Conservation (phyloP, 345 rosid genomes). For the Lepidium sativum region DNA sequence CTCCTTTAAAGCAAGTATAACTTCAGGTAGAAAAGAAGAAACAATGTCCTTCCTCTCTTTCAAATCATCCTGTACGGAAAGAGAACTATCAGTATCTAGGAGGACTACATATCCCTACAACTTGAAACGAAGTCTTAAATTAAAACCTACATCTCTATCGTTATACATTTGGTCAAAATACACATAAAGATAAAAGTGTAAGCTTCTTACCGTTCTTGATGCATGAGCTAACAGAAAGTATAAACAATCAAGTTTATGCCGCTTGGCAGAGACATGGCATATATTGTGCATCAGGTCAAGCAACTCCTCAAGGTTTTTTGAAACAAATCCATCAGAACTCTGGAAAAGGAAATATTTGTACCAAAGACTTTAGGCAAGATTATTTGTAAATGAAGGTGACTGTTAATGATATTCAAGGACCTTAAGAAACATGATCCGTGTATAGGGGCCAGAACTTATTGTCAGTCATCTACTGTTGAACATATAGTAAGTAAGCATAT, state of each 20-base stretch:
- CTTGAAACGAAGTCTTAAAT: neutral
- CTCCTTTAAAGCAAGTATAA: constrained; percentile 89
- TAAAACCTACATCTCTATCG: neutral
- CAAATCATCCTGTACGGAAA: constrained; percentile 44
- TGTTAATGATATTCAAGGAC: neutral
- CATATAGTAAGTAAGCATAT: neutral
- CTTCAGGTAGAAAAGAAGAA: constrained; percentile 76
- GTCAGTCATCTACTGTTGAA: neutral
- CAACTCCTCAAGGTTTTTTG: constrained; percentile 57
- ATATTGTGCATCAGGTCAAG: constrained; percentile 64
- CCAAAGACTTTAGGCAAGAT: constrained; percentile 7
- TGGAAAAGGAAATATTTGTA: constrained; percentile 25
- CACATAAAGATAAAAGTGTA: constrained; percentile 1
- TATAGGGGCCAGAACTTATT: neutral
- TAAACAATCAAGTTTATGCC: constrained; percentile 86
- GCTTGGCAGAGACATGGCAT: constrained; percentile 92
- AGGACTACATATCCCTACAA: neutral
- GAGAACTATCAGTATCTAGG: neutral
- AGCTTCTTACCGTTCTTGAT: constrained; percentile 40
- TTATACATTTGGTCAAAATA: neutral
- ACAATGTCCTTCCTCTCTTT: constrained; percentile 48
- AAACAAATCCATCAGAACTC: constrained; percentile 49
- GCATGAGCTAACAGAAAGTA: constrained; percentile 59
- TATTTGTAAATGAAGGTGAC: neutral
- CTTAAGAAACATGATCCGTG: neutral